Percentiles rank a stretch among this genome's conserved stretches.
Conservation (phyloP, 73 alveolate genomes). For the Paramecium pentaurelia region DNA sequence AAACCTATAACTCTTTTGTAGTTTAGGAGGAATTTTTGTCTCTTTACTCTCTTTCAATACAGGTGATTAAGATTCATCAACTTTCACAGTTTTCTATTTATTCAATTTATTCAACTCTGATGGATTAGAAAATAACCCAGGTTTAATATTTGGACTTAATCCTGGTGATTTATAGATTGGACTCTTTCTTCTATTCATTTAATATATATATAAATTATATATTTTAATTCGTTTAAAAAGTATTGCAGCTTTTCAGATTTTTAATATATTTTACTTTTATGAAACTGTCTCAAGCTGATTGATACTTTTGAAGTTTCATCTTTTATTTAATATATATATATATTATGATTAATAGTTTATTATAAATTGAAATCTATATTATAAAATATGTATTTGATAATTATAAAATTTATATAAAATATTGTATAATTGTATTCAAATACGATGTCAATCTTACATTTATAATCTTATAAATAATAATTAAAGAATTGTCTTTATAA, state of each 20-base stretch:
- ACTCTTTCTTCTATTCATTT: constrained; percentile 27
- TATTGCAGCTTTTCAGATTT: neutral
- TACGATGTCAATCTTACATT: too few species aligned
- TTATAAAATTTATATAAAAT: too few species aligned
- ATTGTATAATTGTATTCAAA: too few species aligned
- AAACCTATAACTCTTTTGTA: neutral
- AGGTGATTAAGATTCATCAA: neutral
- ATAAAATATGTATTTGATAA: too few species aligned
- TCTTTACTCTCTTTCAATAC: neutral
- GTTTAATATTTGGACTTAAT: constrained; percentile 1
- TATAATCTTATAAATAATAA: too few species aligned
- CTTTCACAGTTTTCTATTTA: constrained; percentile 1
- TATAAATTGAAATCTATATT: too few species aligned
- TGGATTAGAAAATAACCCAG: constrained; percentile 17
- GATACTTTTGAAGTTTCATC: too few species aligned
- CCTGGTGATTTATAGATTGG: constrained; percentile 17
- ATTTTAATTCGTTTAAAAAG: neutral
- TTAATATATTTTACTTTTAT: neutral
- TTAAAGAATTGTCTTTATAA: too few species aligned
- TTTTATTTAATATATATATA: too few species aligned
- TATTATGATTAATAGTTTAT: too few species aligned
- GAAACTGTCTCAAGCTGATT: neutral
- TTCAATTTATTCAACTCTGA: neutral
- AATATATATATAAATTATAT: neutral
- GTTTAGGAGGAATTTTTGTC: constrained; percentile 1